Evolutionary conservation across 495 filamentous ascomycete genomes (phyloP).

Genomic region (Aspergillus heteromorphus): DNA sequence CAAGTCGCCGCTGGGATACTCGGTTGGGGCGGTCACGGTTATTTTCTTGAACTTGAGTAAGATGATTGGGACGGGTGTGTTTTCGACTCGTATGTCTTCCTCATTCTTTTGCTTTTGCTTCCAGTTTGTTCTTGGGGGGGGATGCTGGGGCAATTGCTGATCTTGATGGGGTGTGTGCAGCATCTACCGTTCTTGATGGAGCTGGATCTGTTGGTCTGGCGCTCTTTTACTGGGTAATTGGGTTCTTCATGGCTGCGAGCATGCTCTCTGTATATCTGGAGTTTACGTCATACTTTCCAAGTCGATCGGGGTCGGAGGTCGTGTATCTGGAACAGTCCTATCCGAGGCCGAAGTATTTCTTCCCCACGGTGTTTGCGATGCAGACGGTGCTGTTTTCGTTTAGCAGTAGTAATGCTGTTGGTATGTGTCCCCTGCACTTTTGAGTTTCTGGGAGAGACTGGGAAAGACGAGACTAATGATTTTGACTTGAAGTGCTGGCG

Average conservation of each 20-base stretch:
- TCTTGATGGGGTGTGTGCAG: constrained; percentile 22
- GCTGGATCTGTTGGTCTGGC: constrained; percentile 56
- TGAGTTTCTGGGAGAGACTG: no score
- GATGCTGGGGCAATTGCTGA: not conserved
- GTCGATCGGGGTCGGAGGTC: constrained; percentile 58
- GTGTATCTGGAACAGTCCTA: constrained; percentile 64
- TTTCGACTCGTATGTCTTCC: constrained; percentile 51
- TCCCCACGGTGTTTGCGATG: constrained; percentile 56
- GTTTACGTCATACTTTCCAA: constrained; percentile 57
- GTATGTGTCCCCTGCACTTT: constrained; percentile 8
- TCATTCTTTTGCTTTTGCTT: not conserved
- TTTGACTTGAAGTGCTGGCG: constrained; percentile 43
- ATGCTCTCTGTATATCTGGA: constrained; percentile 55
- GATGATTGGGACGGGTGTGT: constrained; percentile 65
- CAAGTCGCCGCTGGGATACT: constrained; percentile 54
- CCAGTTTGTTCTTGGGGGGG: not conserved
- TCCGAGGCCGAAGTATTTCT: constrained; percentile 55
- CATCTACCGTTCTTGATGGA: constrained; percentile 48
- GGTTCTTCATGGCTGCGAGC: constrained; percentile 46
- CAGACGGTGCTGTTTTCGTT: constrained; percentile 57
- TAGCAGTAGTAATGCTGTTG: constrained; percentile 58
- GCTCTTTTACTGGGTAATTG: constrained; percentile 58
- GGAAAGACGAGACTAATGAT: no score
- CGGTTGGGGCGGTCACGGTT: constrained; percentile 49
- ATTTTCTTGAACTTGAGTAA: constrained; percentile 58